Conservation (phyloP, 306 rosid species). For the Fragaria vesca region DNA sequence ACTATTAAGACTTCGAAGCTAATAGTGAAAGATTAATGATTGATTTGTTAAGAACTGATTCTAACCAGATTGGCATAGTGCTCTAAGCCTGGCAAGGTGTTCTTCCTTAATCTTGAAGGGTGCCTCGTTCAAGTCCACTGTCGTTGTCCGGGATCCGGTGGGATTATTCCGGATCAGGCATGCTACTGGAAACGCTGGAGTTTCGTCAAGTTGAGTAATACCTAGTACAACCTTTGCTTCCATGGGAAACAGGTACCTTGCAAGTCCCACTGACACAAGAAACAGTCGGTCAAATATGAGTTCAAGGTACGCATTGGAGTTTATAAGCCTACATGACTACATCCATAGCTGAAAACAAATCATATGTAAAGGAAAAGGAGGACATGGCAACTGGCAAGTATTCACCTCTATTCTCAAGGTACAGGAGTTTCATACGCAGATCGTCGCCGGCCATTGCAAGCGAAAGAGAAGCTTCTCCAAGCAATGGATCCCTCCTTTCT, state of each 20-base stretch:
- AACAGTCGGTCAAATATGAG: conserved; percentile 14
- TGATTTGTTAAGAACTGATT: not conserved
- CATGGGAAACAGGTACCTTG: conserved; percentile 59
- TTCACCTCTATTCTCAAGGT: conserved; percentile 74
- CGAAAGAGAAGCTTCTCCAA: conserved; percentile 66
- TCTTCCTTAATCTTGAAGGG: conserved; percentile 65
- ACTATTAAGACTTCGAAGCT: not conserved
- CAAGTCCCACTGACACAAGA: conserved; percentile 54
- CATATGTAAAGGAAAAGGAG: not conserved
- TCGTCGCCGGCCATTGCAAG: conserved; percentile 75
- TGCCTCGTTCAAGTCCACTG: conserved; percentile 67
- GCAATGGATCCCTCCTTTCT: conserved; percentile 62
- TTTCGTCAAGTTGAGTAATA: conserved; percentile 54
- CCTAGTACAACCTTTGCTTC: conserved; percentile 69
- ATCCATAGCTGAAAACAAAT: not conserved
- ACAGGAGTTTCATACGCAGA: conserved; percentile 56
- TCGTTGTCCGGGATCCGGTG: conserved; percentile 26
- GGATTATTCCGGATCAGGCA: conserved; percentile 26
- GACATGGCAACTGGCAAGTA: not conserved
- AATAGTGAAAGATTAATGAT: not conserved
- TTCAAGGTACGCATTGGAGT: not conserved
- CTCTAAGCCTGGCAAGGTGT: conserved; percentile 53
- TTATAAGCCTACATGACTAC: not conserved
- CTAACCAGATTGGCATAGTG: conserved; percentile 60
- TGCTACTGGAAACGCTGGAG: conserved; percentile 40